Percentiles rank a stretch among this genome's conserved stretches.
phyloP scores from a whole-genome alignment of 208 protist species.

The Crithidia expoeki region DNA sequence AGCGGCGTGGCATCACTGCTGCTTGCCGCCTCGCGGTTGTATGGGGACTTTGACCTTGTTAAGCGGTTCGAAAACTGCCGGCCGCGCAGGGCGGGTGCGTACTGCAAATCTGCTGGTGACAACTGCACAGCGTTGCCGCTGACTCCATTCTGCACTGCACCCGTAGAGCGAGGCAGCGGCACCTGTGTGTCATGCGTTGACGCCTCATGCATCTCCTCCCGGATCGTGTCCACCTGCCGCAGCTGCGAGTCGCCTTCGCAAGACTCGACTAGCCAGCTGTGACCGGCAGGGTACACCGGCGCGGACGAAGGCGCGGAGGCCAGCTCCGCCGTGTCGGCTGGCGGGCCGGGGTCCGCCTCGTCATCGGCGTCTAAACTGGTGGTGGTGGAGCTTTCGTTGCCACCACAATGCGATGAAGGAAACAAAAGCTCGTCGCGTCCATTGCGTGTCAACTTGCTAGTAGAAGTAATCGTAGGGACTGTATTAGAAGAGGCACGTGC shows the following conservation, averaged over 20 bases:
- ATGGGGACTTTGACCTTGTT: background rate
- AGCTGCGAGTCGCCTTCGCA: background rate
- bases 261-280: conserved; percentile 16
- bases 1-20: conserved; percentile 12
- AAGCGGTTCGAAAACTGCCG: background rate
- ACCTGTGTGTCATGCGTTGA: conserved; percentile 1
- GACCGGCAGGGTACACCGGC: background rate
- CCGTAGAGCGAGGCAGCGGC: background rate
- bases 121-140: background rate
- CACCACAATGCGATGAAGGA: conserved; percentile 7
- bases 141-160: background rate
- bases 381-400: conserved; percentile 5
- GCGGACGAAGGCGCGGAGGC: conserved; percentile 8
- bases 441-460: background rate
- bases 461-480: background rate
- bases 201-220: background rate
- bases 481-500: background rate
- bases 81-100: background rate
- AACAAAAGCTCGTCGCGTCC: background rate
- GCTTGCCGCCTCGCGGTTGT: background rate
- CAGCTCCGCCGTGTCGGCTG: conserved; percentile 9
- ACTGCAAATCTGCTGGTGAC: background rate
- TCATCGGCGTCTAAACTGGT: conserved; percentile 37
- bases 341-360: conserved; percentile 25
- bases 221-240: background rate